Base-by-base conservation (phyloP, 192 early-diverging fungal genomes). In the Powellomyces hirtus region DNA sequence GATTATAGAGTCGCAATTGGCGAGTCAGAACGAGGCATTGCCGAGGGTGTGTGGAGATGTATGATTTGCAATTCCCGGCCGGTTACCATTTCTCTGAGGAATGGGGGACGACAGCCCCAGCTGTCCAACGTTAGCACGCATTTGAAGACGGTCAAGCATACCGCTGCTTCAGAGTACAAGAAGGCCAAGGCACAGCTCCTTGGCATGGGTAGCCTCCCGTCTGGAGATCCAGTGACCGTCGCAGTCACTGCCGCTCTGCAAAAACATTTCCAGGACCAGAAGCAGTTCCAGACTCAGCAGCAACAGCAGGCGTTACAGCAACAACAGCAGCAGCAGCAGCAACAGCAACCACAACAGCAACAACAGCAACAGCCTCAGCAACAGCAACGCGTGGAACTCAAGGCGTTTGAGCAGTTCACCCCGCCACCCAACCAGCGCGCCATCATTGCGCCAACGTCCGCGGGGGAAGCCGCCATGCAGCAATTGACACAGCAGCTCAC, bases 101-200 rank as follows among this genome's bases (percentile, higher is more conserved):
- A 70, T 24, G 58, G 59, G 11, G 68, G 68, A 7, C 56, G 68
- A n/a, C 68, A 70, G 35, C 68, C 68, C 2, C 68, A 70, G 57
- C 59, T 70, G 20, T 51, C 44, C 3, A 70, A 70, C 53, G 68
- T 70, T 0, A 42, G 68, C 29, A 70, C 68, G 10, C 68, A 70
- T 34, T 31, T 70, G 18, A 70, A 70, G 49, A 70, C 68, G 14
- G 49, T 70, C 11, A 70, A 70, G 68, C 68, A 70, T 36, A 10
- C 11, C 40, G n/a, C 11, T 10, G 40, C 40, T 42, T 42, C 40
- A 10, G 40, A 42, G 40, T 42, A 42, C 40, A 42, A 42, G 40
- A 42, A 42, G n/a, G 11, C 10, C 10, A 10, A 42, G 40, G 11
- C 10, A n/a, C 40, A 42, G 40, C 10, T 42, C n/a, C 40, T 42